Evolutionary conservation across 345 rosid species (phyloP).

Genomic region (Fremontodendron californicum): DNA sequence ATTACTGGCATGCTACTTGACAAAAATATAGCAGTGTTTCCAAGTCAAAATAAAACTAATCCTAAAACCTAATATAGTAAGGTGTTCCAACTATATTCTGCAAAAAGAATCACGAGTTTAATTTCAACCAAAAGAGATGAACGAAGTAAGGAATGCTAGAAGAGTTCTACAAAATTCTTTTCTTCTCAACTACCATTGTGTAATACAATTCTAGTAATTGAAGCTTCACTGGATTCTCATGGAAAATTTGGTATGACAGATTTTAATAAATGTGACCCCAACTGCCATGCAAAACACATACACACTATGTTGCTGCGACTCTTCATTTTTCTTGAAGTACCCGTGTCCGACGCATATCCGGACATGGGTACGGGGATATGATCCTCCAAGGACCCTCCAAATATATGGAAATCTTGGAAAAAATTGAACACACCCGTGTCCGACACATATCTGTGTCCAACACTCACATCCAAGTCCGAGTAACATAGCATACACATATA

Average conservation of each 20-base stretch:
- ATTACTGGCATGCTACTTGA: neutral
- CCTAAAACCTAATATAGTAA: neutral
- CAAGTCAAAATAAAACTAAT: neutral
- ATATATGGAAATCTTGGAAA: too few species aligned
- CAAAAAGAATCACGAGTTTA: neutral
- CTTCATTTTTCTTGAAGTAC: too few species aligned
- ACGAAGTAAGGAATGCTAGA: neutral
- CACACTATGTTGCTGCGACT: too few species aligned
- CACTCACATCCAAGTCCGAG: too few species aligned
- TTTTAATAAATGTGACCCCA: neutral
- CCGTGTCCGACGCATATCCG: too few species aligned
- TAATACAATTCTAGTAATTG: neutral
- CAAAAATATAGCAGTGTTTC: neutral
- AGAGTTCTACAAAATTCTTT: neutral
- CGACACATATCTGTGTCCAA: too few species aligned
- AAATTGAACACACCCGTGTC: too few species aligned
- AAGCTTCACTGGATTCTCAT: neutral
- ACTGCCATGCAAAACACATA: too few species aligned
- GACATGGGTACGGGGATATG: too few species aligned
- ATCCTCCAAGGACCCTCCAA: too few species aligned
- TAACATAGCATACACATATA: neutral
- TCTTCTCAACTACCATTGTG: neutral
- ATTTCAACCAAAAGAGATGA: neutral
- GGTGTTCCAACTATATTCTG: neutral
- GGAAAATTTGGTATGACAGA: neutral